Evolutionary conservation across 352 stramenopile species (phyloP), one percentile per base, ranked within the genome.

Genomic region (Globisporangium middletonii): DNA sequence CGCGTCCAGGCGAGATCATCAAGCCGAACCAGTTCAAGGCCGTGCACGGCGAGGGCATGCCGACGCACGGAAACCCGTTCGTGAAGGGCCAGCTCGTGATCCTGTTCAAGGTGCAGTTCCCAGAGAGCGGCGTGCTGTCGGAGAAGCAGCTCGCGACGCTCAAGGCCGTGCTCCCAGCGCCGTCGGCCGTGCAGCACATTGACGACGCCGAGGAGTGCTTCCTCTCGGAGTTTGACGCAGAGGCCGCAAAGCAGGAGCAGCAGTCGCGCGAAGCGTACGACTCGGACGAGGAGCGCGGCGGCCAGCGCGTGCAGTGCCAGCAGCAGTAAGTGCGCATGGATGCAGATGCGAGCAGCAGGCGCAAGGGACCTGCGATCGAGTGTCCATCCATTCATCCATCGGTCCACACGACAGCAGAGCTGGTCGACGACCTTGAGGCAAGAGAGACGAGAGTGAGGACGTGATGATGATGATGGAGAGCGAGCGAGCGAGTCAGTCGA

Each of bases 1-100:
- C 89, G 13, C 75, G 77, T 46, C 88, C 93, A 27, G 93, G 92
- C 58, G 89, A 98, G 77, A 84, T 98, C 60, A 97, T 98, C 62
- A 92, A 94, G 77, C 86, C 84, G 43, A 92, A 96, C 71, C 76
- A 88, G 74, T 89, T 98, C 62, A 98, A 98, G 75, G 79, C 93
- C 19, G 84, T 99, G 37, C 78, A 93, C 49, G 88, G 94, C 63
- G 97, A 99, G 67, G 97, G 97, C 50, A 99, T 99, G 97, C 97
- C 97, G 18, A 96, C 94, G 26, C 87, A 97, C 68, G 96, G 97
- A 51, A 98, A 99, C 75, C 95, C 95, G 28, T 99, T 99, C 67
- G 91, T 98, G 23, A 97, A 98, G 75, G 97, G 97, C n/a, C 91
- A 98, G 62, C 79, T 99, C 26, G 98, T 99, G 45, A 95, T 99